Evolutionary conservation across 202 grass and related monocot genomes (phyloP).

Genomic region (Zoysia matrella): DNA sequence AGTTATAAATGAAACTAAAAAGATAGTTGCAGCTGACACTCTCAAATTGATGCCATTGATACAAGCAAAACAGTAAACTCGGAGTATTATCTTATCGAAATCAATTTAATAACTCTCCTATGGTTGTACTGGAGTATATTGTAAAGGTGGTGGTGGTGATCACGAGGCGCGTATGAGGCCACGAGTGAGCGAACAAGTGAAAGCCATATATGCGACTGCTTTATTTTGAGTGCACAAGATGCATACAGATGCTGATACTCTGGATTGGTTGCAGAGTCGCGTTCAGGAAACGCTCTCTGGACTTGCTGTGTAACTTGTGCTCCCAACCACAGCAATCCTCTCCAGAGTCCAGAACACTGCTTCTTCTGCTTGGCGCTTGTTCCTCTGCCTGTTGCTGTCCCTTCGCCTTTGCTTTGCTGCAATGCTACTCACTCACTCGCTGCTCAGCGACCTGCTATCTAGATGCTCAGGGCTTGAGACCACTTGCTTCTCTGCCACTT

Average conservation of each 20-base stretch:
- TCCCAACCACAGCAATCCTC: background rate
- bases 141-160: slow-evolving; percentile 31
- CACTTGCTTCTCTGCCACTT: slow-evolving; percentile 15
- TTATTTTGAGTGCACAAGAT: slow-evolving; percentile 31
- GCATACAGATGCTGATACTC: background rate
- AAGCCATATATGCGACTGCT: background rate
- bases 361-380: background rate
- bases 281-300: slow-evolving; percentile 13
- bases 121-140: too few relatives aligned
- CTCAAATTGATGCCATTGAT: too few relatives aligned
- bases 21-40: too few relatives aligned
- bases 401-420: background rate
- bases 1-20: too few relatives aligned
- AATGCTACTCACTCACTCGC: background rate
- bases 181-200: slow-evolving; percentile 12
- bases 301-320: slow-evolving; percentile 16
- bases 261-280: slow-evolving; percentile 41
- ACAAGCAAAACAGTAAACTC: too few relatives aligned
- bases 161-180: slow-evolving; percentile 45
- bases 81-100: too few relatives aligned
- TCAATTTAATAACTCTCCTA: too few relatives aligned
- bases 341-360: slow-evolving; percentile 4
- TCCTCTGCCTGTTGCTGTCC: slow-evolving; percentile 44
- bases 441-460: background rate
- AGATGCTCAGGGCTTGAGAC: background rate